Conservation (phyloP, 2,329 filamentous ascomycete species). For the Claviceps digitariae region DNA sequence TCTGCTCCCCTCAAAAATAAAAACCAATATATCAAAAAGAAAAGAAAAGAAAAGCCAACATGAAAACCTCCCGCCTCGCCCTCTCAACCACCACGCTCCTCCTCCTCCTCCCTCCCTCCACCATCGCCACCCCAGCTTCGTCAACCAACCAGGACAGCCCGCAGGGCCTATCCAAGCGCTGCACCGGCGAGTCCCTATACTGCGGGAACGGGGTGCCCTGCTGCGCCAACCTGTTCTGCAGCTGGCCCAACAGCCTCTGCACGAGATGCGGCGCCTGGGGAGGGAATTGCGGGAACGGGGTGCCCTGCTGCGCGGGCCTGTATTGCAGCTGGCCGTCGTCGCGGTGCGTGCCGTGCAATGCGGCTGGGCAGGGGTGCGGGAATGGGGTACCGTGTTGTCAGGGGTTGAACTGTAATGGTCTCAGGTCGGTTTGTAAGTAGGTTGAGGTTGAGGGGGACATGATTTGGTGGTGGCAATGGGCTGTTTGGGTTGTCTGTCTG, state of each 20-base stretch:
- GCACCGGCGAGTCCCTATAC: background rate
- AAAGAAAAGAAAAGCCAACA: background rate
- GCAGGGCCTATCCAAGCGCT: background rate
- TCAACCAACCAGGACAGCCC: background rate
- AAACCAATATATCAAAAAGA: no score
- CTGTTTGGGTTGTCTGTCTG: no score
- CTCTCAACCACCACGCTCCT: background rate
- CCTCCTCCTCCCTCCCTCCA: background rate
- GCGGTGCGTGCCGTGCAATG: background rate
- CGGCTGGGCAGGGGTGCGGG: background rate
- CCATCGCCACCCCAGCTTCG: background rate
- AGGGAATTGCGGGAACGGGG: background rate
- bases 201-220: background rate
- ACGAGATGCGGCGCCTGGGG: background rate
- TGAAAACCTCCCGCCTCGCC: background rate
- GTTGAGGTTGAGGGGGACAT: background rate
- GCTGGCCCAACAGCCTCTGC: background rate
- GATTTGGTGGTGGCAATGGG: background rate
- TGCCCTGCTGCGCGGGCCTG: background rate
- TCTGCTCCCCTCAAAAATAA: no score
- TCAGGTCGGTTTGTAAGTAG: background rate
- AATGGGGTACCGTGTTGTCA: conserved; percentile 3
- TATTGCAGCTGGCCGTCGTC: background rate
- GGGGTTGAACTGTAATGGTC: background rate
- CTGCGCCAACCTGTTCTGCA: conserved; percentile 2